Base-by-base conservation (phyloP, 169 alveolate species). In the Cyclospora cayetanensis region DNA sequence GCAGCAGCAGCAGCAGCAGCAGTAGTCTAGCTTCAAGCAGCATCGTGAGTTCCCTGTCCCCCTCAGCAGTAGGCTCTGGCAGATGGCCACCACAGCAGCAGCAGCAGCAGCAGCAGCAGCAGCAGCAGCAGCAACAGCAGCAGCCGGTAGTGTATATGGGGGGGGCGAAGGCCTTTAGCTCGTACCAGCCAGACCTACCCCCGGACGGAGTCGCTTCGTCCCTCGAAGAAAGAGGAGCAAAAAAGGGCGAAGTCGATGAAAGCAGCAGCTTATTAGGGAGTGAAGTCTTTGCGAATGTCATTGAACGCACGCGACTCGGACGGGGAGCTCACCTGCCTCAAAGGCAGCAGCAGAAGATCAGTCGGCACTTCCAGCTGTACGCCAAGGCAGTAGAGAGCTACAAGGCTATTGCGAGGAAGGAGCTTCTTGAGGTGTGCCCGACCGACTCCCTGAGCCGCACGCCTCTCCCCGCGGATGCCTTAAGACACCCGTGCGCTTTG, bases 1-100 rank as follows among this genome's bases (percentile, higher is more conserved):
- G 87, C 70, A 31, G 52, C 15, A 27, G 46, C 70, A 77, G 50
- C 41, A 77, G 87, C 87, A 77, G 63, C 46, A 31, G 79, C 39
- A 66, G 79, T 41, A 66, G 79, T 41, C 20, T 25, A 25, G 79
- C 35, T 41, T 27, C 46, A 1, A 66, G 42, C 79, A 66, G 79
- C 79, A 66, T 25, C 41, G 70, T 55, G 25, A 55, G 35, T 4
- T 55, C 70, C 3, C 35, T 55, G 70, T n/a, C 70, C 15, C 46
- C 79, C 2, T 25, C 35, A 4, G 41, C 79, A 25, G 79, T 12
- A n/a, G 79, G 46, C 79, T 25, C 22, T 4, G 25, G 79, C 12
- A 41, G 20, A 27, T 25, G 42, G 79, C 46, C 22, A 2, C 35
- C 22, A 11, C 43, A 66, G 79, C 42, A 66, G 35, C 41, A 31